Conservation (phyloP, 208 protist genomes). For the Wallacemonas sp. region DNA sequence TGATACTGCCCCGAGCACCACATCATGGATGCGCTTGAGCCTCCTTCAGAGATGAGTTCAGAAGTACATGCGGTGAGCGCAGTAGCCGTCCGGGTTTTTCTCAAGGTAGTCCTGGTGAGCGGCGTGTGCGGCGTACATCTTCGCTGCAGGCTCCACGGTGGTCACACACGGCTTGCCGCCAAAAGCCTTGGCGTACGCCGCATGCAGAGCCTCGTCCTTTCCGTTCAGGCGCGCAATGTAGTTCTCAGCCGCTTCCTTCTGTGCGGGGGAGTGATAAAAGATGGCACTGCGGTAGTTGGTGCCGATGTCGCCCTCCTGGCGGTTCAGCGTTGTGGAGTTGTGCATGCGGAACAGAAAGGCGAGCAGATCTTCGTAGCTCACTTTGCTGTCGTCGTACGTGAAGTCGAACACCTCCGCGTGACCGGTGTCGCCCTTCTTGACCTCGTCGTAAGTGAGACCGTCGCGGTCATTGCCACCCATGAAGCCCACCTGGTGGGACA, state of each 20-base stretch:
- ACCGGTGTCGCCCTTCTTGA: conserved; percentile 92
- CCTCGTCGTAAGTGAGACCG: conserved; percentile 84
- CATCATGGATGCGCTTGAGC: too few relatives aligned
- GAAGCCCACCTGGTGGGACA: conserved; percentile 85
- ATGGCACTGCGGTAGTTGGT: conserved; percentile 95
- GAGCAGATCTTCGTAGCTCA: conserved; percentile 87
- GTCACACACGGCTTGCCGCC: conserved; percentile 64
- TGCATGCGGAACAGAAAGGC: conserved; percentile 94
- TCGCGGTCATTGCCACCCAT: conserved; percentile 73
- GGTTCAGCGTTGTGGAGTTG: conserved; percentile 93
- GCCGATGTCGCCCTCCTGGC: conserved; percentile 90
- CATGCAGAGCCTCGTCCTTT: conserved; percentile 50
- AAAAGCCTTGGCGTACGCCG: conserved; percentile 71
- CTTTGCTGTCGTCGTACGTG: conserved; percentile 77
- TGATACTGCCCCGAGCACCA: too few relatives aligned
- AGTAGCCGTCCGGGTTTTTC: conserved; percentile 78
- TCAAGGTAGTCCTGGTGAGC: conserved; percentile 90
- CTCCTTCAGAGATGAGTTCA: too few relatives aligned
- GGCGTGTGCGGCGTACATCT: conserved; percentile 88
- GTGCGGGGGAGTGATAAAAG: conserved; percentile 90
- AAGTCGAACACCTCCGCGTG: conserved; percentile 95
- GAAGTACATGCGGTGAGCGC: conserved; percentile 79
- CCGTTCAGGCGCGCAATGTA: conserved; percentile 82
- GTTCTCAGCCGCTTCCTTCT: conserved; percentile 73
- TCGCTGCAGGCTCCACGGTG: conserved; percentile 51